Evolutionary conservation across 768 basidiomycete species (phyloP).

Genomic region (Multifurca ochricompacta): DNA sequence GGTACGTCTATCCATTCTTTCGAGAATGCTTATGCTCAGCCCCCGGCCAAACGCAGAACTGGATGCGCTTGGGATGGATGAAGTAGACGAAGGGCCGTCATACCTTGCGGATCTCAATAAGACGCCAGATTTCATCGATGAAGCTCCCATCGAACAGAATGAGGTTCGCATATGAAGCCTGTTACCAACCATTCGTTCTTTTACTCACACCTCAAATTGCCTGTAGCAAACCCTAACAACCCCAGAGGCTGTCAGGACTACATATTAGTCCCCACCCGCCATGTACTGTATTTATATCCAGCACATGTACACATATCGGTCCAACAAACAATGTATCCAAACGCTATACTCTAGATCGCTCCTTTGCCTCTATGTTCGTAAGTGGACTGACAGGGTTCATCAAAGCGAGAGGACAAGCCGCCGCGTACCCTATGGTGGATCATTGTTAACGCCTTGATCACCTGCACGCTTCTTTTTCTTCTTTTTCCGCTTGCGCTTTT

Average conservation of each 20-base stretch:
- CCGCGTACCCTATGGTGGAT: not conserved
- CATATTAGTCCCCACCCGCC: slow-evolving; percentile 13
- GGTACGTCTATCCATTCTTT: slow-evolving; percentile 40
- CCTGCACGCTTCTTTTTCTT: slow-evolving; percentile 14
- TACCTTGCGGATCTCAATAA: slow-evolving; percentile 85
- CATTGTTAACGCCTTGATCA: not conserved
- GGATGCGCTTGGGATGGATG: slow-evolving; percentile 87
- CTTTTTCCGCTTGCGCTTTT: slow-evolving; percentile 10
- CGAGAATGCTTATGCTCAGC: not conserved
- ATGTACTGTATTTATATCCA: not conserved
- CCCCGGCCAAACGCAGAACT: slow-evolving; percentile 50
- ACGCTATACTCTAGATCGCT: slow-evolving; percentile 10
- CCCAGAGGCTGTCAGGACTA: slow-evolving; percentile 27
- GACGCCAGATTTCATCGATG: slow-evolving; percentile 88
- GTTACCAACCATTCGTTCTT: not conserved
- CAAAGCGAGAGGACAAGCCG: not conserved
- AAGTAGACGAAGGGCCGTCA: slow-evolving; percentile 82
- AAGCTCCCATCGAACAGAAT: slow-evolving; percentile 61
- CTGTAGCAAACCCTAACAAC: slow-evolving; percentile 4
- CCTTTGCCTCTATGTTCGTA: not conserved
- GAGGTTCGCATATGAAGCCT: slow-evolving; percentile 39
- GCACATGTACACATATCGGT: not conserved
- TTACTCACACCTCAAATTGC: not conserved
- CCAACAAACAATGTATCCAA: not conserved
- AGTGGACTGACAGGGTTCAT: not conserved